These are phyloP conservation scores for Wickerhamiella brachini DNA, from an alignment of 805 yeast species.

Conservation along the genomic window DNA sequence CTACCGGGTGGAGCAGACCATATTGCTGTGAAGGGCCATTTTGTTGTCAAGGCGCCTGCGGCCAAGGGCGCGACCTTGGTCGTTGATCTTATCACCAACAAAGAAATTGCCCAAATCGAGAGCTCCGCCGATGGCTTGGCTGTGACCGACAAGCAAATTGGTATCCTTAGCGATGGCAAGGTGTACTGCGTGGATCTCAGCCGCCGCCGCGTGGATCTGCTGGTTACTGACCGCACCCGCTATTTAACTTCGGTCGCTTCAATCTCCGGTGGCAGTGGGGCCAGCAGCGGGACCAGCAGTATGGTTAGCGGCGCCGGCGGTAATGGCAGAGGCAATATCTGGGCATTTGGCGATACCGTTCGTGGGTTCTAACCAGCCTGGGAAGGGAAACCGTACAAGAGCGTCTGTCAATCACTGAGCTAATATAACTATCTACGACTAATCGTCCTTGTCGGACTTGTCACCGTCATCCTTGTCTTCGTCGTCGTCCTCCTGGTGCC, in stretches of 20 bases:
- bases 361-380: background rate
- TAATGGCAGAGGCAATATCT: too few species aligned
- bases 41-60: background rate
- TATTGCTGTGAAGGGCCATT: background rate
- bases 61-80: background rate
- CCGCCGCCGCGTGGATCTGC: background rate
- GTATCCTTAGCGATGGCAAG: background rate
- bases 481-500: conserved; percentile 34
- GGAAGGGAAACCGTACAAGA: too few species aligned
- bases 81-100: background rate
- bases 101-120: background rate
- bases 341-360: background rate
- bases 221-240: background rate
- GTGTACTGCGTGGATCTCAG: background rate
- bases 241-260: background rate
- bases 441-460: conserved; percentile 11
- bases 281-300: too few species aligned
- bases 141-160: background rate
- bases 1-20: background rate
- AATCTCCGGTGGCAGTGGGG: too few species aligned
- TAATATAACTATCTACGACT: background rate
- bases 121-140: background rate
- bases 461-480: conserved; percentile 26
- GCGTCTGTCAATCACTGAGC: too few species aligned
- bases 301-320: too few species aligned